These are phyloP conservation scores for Phytophthora pluvialis DNA, from an alignment of 352 stramenopile species.

Conservation along the genomic window DNA sequence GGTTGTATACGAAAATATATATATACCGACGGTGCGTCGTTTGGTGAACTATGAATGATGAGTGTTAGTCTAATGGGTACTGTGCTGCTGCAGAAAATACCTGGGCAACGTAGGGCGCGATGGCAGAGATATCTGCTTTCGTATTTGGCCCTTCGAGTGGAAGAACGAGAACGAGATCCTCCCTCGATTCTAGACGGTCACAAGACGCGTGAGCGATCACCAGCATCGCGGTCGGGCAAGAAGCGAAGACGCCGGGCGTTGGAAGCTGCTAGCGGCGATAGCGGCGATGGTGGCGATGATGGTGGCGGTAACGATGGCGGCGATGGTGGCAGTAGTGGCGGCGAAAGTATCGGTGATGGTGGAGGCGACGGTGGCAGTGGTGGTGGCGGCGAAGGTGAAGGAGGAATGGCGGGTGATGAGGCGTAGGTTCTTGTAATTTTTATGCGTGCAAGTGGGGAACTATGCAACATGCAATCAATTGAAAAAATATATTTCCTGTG, in stretches of 20 bases:
- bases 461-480: not conserved
- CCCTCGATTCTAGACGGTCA: not conserved
- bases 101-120: not conserved
- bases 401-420: not conserved
- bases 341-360: too few relatives aligned
- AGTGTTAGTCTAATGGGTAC: conserved; percentile 1
- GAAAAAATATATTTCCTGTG: not conserved
- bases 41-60: too few relatives aligned
- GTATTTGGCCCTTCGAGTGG: not conserved
- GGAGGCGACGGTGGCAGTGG: too few relatives aligned
- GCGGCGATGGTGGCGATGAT: not conserved
- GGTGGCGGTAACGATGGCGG: not conserved
- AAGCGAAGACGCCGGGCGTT: not conserved
- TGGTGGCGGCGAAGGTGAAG: too few relatives aligned
- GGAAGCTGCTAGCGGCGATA: too few relatives aligned
- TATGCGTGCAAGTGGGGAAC: not conserved
- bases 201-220: not conserved
- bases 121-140: not conserved
- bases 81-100: not conserved
- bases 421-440: not conserved
- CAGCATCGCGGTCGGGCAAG: not conserved
- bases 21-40: too few relatives aligned
- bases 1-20: too few relatives aligned
- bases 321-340: too few relatives aligned
- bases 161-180: not conserved